Percentiles rank a stretch among this genome's conserved stretches.
phyloP scores from a whole-genome alignment of 192 early-diverging fungal species.

The Kappamyces sp. region DNA sequence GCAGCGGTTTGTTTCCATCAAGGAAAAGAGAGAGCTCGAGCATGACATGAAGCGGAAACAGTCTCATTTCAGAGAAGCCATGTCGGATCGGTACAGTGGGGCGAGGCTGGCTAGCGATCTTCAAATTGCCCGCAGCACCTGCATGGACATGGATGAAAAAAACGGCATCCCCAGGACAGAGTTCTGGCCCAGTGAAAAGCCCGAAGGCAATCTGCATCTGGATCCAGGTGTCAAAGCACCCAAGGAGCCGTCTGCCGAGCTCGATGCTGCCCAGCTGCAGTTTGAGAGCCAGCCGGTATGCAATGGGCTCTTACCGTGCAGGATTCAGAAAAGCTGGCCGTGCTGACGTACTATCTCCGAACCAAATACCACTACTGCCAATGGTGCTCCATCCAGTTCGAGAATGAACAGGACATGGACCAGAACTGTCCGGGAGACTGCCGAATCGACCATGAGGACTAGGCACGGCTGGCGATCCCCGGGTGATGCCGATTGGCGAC shows the following conservation, averaged over 20 bases:
- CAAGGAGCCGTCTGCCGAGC: conserved; percentile 4
- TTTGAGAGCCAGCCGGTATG: conserved; percentile 8
- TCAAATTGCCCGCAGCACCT: background rate
- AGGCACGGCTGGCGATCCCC: no score
- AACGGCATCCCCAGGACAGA: conserved; percentile 17
- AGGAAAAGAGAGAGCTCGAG: background rate
- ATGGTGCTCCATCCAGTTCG: conserved; percentile 58
- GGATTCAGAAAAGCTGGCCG: conserved; percentile 41
- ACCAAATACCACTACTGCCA: conserved; percentile 54
- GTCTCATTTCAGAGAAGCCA: background rate
- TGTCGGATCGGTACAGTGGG: conserved; percentile 1
- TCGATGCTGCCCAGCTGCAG: conserved; percentile 13
- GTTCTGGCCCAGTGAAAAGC: conserved; percentile 26
- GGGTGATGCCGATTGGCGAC: no score
- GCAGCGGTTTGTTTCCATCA: background rate
- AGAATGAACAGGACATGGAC: conserved; percentile 43
- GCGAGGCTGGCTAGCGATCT: background rate
- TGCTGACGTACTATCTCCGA: conserved; percentile 47
- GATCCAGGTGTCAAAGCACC: conserved; percentile 15
- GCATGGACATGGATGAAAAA: conserved; percentile 15
- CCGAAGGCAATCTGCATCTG: background rate
- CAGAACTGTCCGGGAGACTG: conserved; percentile 54
- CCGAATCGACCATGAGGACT: conserved; percentile 53
- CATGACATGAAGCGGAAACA: background rate
- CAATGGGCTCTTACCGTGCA: conserved; percentile 17